Evolutionary conservation across 192 early-diverging fungal genomes (phyloP).

Genomic region (Phycomyces blakesleeanus): DNA sequence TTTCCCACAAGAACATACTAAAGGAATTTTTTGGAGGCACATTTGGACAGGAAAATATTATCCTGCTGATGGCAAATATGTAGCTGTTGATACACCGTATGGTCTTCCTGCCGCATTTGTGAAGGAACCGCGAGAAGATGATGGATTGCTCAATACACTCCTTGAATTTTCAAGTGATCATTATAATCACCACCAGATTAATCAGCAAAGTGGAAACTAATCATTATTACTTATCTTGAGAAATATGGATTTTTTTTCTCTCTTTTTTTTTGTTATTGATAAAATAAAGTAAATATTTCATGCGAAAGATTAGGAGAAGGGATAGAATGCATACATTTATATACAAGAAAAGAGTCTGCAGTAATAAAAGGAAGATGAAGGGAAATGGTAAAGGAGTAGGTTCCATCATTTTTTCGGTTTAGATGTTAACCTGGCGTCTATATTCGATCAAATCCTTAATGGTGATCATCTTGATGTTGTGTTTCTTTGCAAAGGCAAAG

Average conservation of each 20-base stretch:
- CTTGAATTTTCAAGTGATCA: conserved; percentile 22
- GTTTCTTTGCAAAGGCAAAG: conserved; percentile 76
- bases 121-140: conserved; percentile 33
- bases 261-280: background rate
- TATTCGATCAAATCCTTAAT: conserved; percentile 86
- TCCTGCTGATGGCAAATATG: conserved; percentile 23
- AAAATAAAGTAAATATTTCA: background rate
- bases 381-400: background rate
- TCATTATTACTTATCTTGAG: background rate
- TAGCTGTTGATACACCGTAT: conserved; percentile 32
- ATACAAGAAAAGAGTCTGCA: background rate
- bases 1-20: conserved; percentile 27
- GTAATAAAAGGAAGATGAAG: background rate
- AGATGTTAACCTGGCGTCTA: conserved; percentile 9
- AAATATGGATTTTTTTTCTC: background rate
- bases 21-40: conserved; percentile 28
- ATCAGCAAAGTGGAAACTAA: background rate
- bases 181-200: background rate
- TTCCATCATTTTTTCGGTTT: background rate
- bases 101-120: conserved; percentile 38
- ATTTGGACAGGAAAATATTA: conserved; percentile 36
- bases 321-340: background rate
- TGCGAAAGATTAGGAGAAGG: background rate
- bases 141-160: conserved; percentile 19
- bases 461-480: conserved; percentile 81